A percentile compares a stretch with the other conserved stretches of the same genome.
These are phyloP conservation scores for Acmispon strigosus DNA, from an alignment of 306 rosid species.

Conservation along the genomic window DNA sequence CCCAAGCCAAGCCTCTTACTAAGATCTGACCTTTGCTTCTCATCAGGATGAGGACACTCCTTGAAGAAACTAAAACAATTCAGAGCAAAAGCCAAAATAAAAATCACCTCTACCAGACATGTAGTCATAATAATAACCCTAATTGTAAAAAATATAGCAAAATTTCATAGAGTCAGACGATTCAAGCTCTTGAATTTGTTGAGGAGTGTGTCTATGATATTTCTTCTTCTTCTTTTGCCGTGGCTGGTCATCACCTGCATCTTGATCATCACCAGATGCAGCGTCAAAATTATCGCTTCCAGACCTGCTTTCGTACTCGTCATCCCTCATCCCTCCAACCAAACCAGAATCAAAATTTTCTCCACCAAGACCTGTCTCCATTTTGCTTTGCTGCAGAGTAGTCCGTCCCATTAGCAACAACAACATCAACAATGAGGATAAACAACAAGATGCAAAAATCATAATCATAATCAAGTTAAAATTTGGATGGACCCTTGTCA, in stretches of 20 bases:
- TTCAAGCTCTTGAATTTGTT: conserved; percentile 86
- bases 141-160: background rate
- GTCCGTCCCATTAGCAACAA: background rate
- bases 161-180: conserved; percentile 33
- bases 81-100: background rate
- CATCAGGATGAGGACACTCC: conserved; percentile 93
- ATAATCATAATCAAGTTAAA: background rate
- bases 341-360: conserved; percentile 52
- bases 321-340: conserved; percentile 57
- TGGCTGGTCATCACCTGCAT: conserved; percentile 43
- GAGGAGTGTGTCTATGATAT: conserved; percentile 84
- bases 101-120: background rate
- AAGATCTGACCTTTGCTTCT: conserved; percentile 81
- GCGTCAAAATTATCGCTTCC: conserved; percentile 79
- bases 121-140: background rate
- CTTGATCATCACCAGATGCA: conserved; percentile 79
- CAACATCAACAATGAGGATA: too few species aligned
- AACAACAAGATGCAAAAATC: background rate
- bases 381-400: conserved; percentile 44
- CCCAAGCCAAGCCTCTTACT: conserved; percentile 65
- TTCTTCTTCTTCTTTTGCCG: conserved; percentile 56
- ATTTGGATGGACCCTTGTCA: background rate
- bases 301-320: conserved; percentile 76
- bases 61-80: conserved; percentile 60
- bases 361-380: conserved; percentile 59